Conservation (phyloP, 306 rosid species). For the Hylodesmum podocarpum region DNA sequence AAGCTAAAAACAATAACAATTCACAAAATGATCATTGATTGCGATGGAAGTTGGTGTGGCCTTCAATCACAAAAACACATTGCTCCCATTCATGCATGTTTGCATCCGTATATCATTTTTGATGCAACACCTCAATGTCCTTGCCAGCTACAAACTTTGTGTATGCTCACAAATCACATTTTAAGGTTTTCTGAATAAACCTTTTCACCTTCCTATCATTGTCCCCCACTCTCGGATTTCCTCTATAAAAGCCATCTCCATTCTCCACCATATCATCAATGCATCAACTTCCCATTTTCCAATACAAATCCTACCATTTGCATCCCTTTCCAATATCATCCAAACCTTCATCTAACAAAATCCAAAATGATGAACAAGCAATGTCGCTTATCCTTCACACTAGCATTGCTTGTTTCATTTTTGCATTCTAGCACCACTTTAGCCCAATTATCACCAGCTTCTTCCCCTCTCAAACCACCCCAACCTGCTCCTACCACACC, state of each 20-base stretch:
- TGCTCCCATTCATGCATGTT: too few relatives aligned
- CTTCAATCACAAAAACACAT: slow-evolving; percentile 20
- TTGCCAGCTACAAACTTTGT: neutral
- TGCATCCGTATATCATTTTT: neutral
- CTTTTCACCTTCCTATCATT: slow-evolving; percentile 34
- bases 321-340: neutral
- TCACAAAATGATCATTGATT: neutral
- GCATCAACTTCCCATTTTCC: slow-evolving; percentile 29
- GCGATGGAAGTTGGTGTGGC: neutral
- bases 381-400: too few relatives aligned
- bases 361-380: neutral
- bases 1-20: neutral
- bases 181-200: neutral
- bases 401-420: too few relatives aligned
- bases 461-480: slow-evolving; percentile 38
- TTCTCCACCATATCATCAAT: neutral
- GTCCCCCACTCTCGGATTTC: neutral
- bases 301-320: neutral
- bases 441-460: too few relatives aligned
- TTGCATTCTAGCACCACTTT: neutral
- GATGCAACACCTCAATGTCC: slow-evolving; percentile 25
- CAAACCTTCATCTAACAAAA: neutral
- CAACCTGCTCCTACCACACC: slow-evolving; percentile 4
- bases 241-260: slow-evolving; percentile 19
- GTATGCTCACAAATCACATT: slow-evolving; percentile 24